Evolutionary conservation across 805 yeast species (phyloP), one percentile per base, ranked within the genome.

Genomic region (Metschnikowia lochheadii): DNA sequence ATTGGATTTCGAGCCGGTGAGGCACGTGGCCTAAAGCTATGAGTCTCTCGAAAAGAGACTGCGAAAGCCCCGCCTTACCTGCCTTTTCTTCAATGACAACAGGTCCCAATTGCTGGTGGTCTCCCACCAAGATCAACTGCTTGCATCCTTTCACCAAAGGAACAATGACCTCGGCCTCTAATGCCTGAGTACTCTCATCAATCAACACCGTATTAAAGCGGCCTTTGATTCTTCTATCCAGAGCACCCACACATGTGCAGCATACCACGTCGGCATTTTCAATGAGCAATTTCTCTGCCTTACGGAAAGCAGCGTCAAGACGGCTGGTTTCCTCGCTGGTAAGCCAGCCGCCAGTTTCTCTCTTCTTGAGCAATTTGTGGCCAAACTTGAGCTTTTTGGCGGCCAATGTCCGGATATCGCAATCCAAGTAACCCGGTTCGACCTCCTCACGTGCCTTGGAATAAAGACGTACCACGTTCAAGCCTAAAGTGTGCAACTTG

Each of bases 101-200:
- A 0, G 98, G 97, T 1, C 97, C 97, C 56, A 91, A 75, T 72
- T 91, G 98, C 69, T 89, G 92, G 68, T 92, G 97, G 66, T 91
- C 98, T 62, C 98, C 98, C 36, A 90, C 97, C 33, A 91, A 71
- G 42, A 91, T 81, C 6, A 90, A 89, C 64, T 91, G 97, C 63
- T 85, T 86, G 42, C 95, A 90, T 23, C 97, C 96, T 57, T 84
- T 86, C 2, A 86, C 89, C 36, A 91, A 80, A 11, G 98, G 97
- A 56, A 91, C 89, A 60, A 91, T 75, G 60, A 87, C 82, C 66
- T 90, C 96, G 1, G 97, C 96, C 66, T 91, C 98, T 0, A 92
- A 80, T 2, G 97, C 92, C 69, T 92, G 97, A 0, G 97, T 89
- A 61, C 89, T 84, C 70, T 91, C 98, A 68, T 91, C 98, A 52